Percentiles rank a stretch among this genome's conserved stretches.
phyloP scores from a whole-genome alignment of 108 stramenopile species.

The Skeletonema marinoi region DNA sequence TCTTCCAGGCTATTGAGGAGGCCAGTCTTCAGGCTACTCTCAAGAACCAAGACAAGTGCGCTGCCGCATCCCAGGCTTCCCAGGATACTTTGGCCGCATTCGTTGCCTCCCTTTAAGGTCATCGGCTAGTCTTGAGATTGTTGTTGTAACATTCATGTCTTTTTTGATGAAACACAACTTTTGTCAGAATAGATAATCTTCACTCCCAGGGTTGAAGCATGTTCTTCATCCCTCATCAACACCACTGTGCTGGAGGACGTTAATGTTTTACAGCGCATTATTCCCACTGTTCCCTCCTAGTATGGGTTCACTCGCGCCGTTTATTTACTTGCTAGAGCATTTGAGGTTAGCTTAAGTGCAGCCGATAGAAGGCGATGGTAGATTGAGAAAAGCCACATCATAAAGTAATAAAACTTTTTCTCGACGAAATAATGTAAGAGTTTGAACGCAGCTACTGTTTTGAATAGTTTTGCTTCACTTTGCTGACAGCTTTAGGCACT shows the following conservation, averaged over 20 bases:
- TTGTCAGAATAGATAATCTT: not conserved
- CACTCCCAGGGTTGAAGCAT: not conserved
- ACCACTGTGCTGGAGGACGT: not conserved
- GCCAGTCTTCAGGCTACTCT: slow-evolving; percentile 56
- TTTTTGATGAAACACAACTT: not conserved
- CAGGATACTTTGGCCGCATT: slow-evolving; percentile 55
- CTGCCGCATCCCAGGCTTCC: slow-evolving; percentile 54
- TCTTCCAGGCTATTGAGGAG: slow-evolving; percentile 83
- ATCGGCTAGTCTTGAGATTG: not conserved
- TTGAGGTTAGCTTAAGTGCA: not conserved
- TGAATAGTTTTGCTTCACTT: not conserved
- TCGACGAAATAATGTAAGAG: not conserved
- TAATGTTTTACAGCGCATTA: not conserved
- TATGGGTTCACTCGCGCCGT: not conserved
- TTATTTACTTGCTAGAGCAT: not conserved
- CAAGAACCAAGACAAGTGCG: slow-evolving; percentile 66
- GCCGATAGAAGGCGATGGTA: slow-evolving; percentile 2
- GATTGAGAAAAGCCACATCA: slow-evolving; percentile 18
- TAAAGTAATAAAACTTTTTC: slow-evolving; percentile 9
- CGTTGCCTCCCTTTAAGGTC: slow-evolving; percentile 52
- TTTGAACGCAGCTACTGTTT: not conserved
- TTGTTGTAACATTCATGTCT: not conserved
- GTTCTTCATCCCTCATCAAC: not conserved
- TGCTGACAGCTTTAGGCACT: no score
- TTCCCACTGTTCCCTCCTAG: not conserved